These are phyloP conservation scores for Neoarthrinium moseri DNA, from an alignment of 2,329 filamentous ascomycete species.

Conservation along the genomic window DNA sequence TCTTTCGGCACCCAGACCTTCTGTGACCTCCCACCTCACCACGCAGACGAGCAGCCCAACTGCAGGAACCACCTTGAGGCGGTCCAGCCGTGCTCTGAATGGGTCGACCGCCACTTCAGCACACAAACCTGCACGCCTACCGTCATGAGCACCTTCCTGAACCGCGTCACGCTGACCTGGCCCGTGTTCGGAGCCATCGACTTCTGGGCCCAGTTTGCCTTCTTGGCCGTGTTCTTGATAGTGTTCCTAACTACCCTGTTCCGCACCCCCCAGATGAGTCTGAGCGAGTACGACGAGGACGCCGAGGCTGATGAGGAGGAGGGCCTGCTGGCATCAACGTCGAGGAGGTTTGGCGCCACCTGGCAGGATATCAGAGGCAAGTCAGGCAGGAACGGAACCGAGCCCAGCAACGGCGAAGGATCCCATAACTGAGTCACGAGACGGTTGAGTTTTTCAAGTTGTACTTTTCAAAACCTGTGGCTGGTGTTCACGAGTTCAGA, in stretches of 20 bases:
- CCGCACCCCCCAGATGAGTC: slow-evolving; percentile 73
- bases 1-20: slow-evolving; percentile 94
- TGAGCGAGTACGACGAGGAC: slow-evolving; percentile 80
- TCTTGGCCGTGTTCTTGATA: slow-evolving; percentile 79
- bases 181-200: slow-evolving; percentile 90
- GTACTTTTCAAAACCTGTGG: too few relatives aligned
- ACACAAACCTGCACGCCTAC: slow-evolving; percentile 85
- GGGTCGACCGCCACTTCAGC: slow-evolving; percentile 67
- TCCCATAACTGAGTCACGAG: not conserved
- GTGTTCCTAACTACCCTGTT: slow-evolving; percentile 79
- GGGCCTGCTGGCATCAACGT: slow-evolving; percentile 80
- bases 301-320: slow-evolving; percentile 93
- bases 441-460: not conserved
- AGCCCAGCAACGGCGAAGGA: slow-evolving; percentile 4
- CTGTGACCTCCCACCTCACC: slow-evolving; percentile 69
- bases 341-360: slow-evolving; percentile 77
- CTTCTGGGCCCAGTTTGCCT: slow-evolving; percentile 96
- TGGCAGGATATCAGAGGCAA: slow-evolving; percentile 84
- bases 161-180: slow-evolving; percentile 89
- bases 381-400: slow-evolving; percentile 6
- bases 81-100: slow-evolving; percentile 80
- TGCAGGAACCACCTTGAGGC: slow-evolving; percentile 71
- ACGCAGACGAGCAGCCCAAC: slow-evolving; percentile 67
- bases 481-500: too few relatives aligned
- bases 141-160: slow-evolving; percentile 88